phyloP scores from a whole-genome alignment of 208 protist species.

The Porcisia hertigi region DNA sequence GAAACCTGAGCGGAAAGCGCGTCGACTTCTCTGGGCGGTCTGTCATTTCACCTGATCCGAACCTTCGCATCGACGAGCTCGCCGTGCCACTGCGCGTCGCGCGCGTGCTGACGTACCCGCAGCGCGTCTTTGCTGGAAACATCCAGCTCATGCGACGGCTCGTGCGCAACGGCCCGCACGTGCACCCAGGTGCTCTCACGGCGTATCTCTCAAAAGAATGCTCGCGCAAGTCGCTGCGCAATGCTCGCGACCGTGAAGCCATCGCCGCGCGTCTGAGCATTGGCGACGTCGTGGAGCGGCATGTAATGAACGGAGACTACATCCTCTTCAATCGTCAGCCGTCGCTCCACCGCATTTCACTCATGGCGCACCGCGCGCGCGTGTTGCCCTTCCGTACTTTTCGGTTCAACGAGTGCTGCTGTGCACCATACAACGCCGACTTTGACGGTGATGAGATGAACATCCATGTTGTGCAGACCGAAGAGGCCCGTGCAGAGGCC shows the following conservation, averaged over 20 bases:
- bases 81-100: slow-evolving; percentile 97
- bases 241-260: slow-evolving; percentile 65
- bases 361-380: slow-evolving; percentile 97
- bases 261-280: slow-evolving; percentile 85
- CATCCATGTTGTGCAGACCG: slow-evolving; percentile 98
- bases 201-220: slow-evolving; percentile 85
- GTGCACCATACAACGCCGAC: slow-evolving; percentile 99
- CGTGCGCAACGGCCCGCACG: slow-evolving; percentile 96
- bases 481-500: slow-evolving; percentile 98
- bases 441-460: slow-evolving; percentile 99
- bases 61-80: slow-evolving; percentile 97
- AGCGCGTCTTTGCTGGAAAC: slow-evolving; percentile 96
- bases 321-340: slow-evolving; percentile 99
- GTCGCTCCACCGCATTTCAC: slow-evolving; percentile 98
- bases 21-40: slow-evolving; percentile 99
- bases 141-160: slow-evolving; percentile 89
- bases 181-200: slow-evolving; percentile 97
- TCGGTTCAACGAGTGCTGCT: slow-evolving; percentile 99
- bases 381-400: slow-evolving; percentile 98
- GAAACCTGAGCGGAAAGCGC: slow-evolving; percentile 99
- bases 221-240: slow-evolving; percentile 77
- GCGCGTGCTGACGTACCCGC: slow-evolving; percentile 97
- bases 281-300: slow-evolving; percentile 99
- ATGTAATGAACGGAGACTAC: slow-evolving; percentile 98
- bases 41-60: slow-evolving; percentile 99